A percentile compares a stretch with the other conserved stretches of the same genome.
These are phyloP conservation scores for Cyclaneusma minus DNA, from an alignment of 2,329 filamentous ascomycete species.

Conservation along the genomic window DNA sequence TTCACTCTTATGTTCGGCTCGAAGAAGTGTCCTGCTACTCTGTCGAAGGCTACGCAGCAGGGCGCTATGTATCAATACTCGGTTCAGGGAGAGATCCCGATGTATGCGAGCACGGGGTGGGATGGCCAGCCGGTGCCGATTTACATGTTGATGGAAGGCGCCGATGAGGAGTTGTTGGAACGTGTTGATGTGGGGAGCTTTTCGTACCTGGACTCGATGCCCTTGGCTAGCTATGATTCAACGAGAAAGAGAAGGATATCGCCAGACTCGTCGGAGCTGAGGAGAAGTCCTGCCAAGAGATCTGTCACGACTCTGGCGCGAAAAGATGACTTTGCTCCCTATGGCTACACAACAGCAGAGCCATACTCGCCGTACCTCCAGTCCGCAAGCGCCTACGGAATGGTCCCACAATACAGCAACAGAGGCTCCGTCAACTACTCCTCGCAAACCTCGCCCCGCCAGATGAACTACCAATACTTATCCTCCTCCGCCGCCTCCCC, in stretches of 20 bases:
- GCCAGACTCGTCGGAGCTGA: constrained; percentile 28
- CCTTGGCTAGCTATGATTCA: constrained; percentile 20
- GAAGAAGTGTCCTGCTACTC: constrained; percentile 52
- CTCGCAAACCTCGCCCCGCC: constrained; percentile 22
- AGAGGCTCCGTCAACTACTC: constrained; percentile 19
- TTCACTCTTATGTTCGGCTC: constrained; percentile 65
- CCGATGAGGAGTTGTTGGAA: constrained; percentile 30
- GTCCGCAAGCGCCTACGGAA: constrained; percentile 28
- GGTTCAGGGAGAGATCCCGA: constrained; percentile 57
- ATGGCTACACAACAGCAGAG: constrained; percentile 35
- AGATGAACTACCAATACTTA: constrained; percentile 25
- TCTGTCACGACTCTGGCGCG: constrained; percentile 26
- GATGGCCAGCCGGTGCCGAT: constrained; percentile 40
- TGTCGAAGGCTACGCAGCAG: constrained; percentile 45
- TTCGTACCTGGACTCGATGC: constrained; percentile 43
- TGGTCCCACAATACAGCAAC: constrained; percentile 20
- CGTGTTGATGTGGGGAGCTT: constrained; percentile 44
- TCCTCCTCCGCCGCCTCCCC: constrained; percentile 24
- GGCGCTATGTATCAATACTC: constrained; percentile 52
- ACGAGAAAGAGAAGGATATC: constrained; percentile 41
- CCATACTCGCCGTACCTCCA: constrained; percentile 33
- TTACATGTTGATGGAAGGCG: constrained; percentile 42
- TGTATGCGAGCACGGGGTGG: constrained; percentile 39
- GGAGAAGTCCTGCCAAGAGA: constrained; percentile 31
- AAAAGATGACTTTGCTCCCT: constrained; percentile 35